Percentiles rank a stretch among this genome's conserved stretches.
Evolutionary conservation across 2,329 filamentous ascomycete genomes (phyloP).

Genomic region (Amylocarpus encephaloides): DNA sequence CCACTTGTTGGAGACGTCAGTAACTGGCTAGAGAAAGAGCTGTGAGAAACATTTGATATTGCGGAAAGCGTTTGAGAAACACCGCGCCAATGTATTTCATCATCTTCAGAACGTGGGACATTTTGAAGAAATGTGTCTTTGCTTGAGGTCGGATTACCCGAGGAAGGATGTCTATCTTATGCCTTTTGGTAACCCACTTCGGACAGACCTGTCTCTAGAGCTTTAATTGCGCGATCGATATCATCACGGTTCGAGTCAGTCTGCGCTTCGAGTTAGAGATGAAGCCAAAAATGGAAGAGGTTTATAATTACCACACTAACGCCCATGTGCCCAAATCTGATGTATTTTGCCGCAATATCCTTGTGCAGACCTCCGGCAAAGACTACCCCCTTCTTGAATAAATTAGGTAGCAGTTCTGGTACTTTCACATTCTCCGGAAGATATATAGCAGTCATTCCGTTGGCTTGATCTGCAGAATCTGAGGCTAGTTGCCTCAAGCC

Average conservation of each 20-base stretch:
- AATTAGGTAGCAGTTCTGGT: slow-evolving; percentile 75
- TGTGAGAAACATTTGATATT: not conserved
- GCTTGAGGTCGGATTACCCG: not conserved
- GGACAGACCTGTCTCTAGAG: slow-evolving; percentile 64
- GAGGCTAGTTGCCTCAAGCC: slow-evolving; percentile 82
- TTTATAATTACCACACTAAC: slow-evolving; percentile 65
- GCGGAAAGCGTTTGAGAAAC: not conserved
- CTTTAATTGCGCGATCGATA: slow-evolving; percentile 75
- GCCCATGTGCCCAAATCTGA: slow-evolving; percentile 97
- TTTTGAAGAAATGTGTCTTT: not conserved
- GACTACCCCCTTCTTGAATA: slow-evolving; percentile 81
- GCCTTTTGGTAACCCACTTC: slow-evolving; percentile 62
- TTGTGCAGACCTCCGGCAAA: slow-evolving; percentile 96
- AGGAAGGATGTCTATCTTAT: slow-evolving; percentile 10
- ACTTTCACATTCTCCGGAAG: slow-evolving; percentile 78
- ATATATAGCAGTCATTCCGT: slow-evolving; percentile 97
- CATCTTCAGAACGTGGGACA: slow-evolving; percentile 12
- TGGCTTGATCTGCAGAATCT: slow-evolving; percentile 85
- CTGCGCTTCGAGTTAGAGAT: slow-evolving; percentile 31
- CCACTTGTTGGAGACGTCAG: not conserved
- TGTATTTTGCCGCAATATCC: slow-evolving; percentile 88
- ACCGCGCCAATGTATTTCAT: slow-evolving; percentile 13
- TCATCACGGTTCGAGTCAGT: slow-evolving; percentile 74
- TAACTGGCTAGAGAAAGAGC: not conserved
- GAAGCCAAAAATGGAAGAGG: not conserved